A percentile compares a stretch with the other conserved stretches of the same genome.
phyloP scores from a whole-genome alignment of 1,139 yeast species.

The Entelexis paramagnoliae region DNA sequence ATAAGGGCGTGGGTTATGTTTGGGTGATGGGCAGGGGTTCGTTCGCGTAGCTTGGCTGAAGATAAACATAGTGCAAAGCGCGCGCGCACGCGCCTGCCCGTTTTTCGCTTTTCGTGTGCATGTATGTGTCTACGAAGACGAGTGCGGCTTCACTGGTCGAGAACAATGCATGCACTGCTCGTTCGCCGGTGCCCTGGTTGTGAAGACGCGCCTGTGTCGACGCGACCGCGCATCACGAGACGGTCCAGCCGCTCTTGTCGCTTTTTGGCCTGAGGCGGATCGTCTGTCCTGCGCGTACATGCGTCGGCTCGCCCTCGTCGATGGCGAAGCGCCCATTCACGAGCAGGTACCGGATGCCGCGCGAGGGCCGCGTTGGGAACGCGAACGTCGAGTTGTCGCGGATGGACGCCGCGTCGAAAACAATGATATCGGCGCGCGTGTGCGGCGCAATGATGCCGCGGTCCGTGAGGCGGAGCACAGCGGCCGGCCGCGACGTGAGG shows the following conservation, averaged over 20 bases:
- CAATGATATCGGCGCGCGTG: conserved; percentile 15
- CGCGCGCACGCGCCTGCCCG: too few species aligned
- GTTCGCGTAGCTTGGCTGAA: neutral
- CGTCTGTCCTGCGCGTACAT: conserved; percentile 5
- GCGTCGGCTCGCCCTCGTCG: conserved; percentile 15
- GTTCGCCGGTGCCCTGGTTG: too few species aligned
- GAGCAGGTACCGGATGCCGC: conserved; percentile 14
- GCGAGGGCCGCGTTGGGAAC: conserved; percentile 8
- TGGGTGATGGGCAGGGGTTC: too few species aligned
- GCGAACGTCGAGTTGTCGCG: conserved; percentile 17
- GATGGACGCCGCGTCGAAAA: conserved; percentile 15
- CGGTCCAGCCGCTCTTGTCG: neutral
- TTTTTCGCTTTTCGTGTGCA: too few species aligned
- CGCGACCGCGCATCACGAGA: neutral
- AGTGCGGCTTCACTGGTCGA: too few species aligned
- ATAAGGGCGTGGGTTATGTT: neutral
- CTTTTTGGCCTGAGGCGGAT: neutral
- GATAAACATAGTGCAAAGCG: neutral
- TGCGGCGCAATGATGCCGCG: conserved; percentile 13
- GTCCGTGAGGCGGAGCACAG: conserved; percentile 11
- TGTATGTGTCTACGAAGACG: too few species aligned
- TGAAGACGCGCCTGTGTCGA: too few species aligned
- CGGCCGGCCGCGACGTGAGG: conserved; percentile 17
- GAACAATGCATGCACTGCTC: too few species aligned
- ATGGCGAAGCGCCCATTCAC: conserved; percentile 17